Base-by-base conservation (phyloP, 163 green algal species). In the Chloromonas sp. region DNA sequence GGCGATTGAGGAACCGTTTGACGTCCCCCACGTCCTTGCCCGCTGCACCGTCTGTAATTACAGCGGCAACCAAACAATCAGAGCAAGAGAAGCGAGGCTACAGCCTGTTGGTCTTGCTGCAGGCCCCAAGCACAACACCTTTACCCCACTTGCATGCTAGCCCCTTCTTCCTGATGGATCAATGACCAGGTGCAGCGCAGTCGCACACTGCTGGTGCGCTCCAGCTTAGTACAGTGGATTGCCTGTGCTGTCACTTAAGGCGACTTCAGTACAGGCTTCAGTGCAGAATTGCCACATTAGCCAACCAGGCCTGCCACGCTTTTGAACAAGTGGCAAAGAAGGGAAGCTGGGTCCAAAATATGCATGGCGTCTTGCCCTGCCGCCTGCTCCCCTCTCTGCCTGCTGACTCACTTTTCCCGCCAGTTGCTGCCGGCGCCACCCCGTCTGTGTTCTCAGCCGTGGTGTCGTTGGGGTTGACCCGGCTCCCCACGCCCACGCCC, bases 1-100 rank as follows among this genome's bases (percentile, higher is more conserved):
- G 90, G 71, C 96, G 92, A 89, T 98, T 98, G 2, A 98, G 89
- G 93, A 98, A 98, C n/a, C 92, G 85, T 58, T 79, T 60, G 14
- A 84, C 81, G 57, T 83, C 83, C 1, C 77, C 77, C 60, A 61
- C 58, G 11, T 83, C 77, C 77, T 83, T 86, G 59, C 5, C 81
- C 15, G 71, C 71, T 36, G 71, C 71, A 36, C 13, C 5, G 11
- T 2, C 13, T 79, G 71, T 11, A 76, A 76, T 2, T 74, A 11
- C 66, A 74, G 66, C 66, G 11, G 66, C 66, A 74, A 36, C 36
- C 66, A 74, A 15, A 11, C 66, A 74, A 11, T 11, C 66, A 74
- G 5, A 5, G 66, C 66, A 74, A 15, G 66, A 74, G 36, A 36
- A 36, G 36, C 36, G 36, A 36, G 36, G 36, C 36, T 36, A 36